A percentile compares a stretch with the other conserved stretches of the same genome.
phyloP scores from a whole-genome alignment of 257 asterid genomes.

The Solanum sitiens region DNA sequence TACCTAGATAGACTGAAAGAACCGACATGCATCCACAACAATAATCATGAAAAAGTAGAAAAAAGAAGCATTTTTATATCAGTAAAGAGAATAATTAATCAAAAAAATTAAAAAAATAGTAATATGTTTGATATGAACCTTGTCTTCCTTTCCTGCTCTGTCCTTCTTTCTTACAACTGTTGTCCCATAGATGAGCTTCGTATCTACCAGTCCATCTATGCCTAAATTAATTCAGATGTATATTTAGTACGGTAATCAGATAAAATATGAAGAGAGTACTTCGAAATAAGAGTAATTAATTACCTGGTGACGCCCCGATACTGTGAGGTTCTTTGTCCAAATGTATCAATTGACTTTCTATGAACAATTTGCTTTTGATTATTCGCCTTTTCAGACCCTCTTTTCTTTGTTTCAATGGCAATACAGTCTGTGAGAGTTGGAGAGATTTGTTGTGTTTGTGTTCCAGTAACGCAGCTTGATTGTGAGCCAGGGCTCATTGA shows the following conservation, averaged over 20 bases:
- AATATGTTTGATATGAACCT: constrained; percentile 32
- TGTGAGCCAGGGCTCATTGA: constrained; percentile 97
- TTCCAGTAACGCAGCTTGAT: constrained; percentile 66
- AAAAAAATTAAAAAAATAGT: neutral
- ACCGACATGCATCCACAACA: constrained; percentile 9
- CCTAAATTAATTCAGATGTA: constrained; percentile 21
- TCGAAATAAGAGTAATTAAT: neutral
- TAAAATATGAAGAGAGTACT: neutral
- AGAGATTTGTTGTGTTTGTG: constrained; percentile 48
- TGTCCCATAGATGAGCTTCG: constrained; percentile 99
- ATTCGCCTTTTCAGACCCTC: constrained; percentile 54
- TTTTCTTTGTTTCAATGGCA: constrained; percentile 51
- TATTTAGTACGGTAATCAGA: neutral
- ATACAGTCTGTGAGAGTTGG: constrained; percentile 33
- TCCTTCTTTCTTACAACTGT: constrained; percentile 98
- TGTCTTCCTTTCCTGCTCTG: constrained; percentile 97
- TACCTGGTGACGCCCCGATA: constrained; percentile 97
- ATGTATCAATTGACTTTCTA: constrained; percentile 86
- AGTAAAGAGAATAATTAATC: neutral
- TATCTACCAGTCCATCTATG: constrained; percentile 99
- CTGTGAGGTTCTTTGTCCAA: constrained; percentile 94
- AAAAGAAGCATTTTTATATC: neutral
- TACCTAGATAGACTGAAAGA: constrained; percentile 83
- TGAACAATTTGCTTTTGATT: constrained; percentile 64
- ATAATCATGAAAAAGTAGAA: constrained; percentile 2